Base-by-base conservation (phyloP, 1,139 yeast genomes). In the Meyerozyma guilliermondii region DNA sequence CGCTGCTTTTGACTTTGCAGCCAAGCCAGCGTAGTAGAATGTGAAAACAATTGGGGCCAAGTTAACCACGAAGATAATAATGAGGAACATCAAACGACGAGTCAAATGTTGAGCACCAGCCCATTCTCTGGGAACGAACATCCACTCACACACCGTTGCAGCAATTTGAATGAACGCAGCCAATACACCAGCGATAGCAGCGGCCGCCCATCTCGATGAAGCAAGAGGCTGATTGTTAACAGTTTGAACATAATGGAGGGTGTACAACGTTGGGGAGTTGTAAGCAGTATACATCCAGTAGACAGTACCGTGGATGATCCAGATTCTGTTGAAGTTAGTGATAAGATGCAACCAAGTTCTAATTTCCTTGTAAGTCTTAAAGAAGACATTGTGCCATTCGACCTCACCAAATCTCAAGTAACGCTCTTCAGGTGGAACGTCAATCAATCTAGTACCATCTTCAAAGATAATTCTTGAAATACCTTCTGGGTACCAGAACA, bases 401-500 rank as follows among this genome's bases (percentile, higher is more conserved):
- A 89, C 95, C 57, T 92, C 98, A 54, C 97, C 96, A 48, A 92
- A 77, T 65, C 85, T 83, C 58, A 82, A 76, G 65, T 80, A 94
- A 65, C 98, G 86, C 66, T 92, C 96, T 57, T 83, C 87, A 49
- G 82, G 78, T 37, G 97, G 95, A 57, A 89, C 70, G 57, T 94
- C 98, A 44, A 92, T 88, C 60, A 92, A 74, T 63, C 96, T 83
- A 29, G 95, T 74, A 51, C 95, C 96, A 63, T 92, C 98, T 61
- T 85, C 91, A 59, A 91, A 80, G 41, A 85, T 78, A 59, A 92
- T 91, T 70, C 95, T 84, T 48, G 94, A 86, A 56, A 92, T 86
- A 75, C 98, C 99, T 70, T 92, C 98, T 37, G 98, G 98, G 69
- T 92, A 94, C 98, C 99, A 92, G 71, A 92, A 92, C 56, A 92